A percentile compares a stretch with the other conserved stretches of the same genome.
These are phyloP conservation scores for Byssochlamys sp. DNA, from an alignment of 2,329 filamentous ascomycete species.

Conservation along the genomic window DNA sequence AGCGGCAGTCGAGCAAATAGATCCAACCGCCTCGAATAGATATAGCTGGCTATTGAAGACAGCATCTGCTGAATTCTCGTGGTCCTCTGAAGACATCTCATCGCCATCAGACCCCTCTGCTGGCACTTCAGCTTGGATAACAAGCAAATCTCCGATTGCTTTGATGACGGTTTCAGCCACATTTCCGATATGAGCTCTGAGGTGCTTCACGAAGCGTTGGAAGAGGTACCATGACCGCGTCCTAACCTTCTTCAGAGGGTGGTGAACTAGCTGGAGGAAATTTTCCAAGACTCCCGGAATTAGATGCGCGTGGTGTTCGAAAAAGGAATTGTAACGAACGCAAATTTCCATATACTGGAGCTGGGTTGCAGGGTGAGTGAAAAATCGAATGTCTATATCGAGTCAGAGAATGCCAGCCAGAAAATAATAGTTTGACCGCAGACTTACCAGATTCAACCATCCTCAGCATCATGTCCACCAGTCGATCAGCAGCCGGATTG, in stretches of 20 bases:
- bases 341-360: constrained; percentile 98
- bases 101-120: constrained; percentile 67
- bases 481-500: constrained; percentile 65
- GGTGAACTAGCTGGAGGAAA: constrained; percentile 83
- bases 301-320: constrained; percentile 70
- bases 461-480: constrained; percentile 86
- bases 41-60: constrained; percentile 85
- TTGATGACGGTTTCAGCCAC: constrained; percentile 86
- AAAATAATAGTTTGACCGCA: constrained; percentile 13
- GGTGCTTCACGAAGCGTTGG: constrained; percentile 79
- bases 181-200: constrained; percentile 73
- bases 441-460: constrained; percentile 81
- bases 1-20: constrained; percentile 70
- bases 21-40: constrained; percentile 88
- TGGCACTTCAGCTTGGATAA: constrained; percentile 81
- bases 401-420: constrained; percentile 7
- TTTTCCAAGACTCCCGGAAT: constrained; percentile 82
- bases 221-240: constrained; percentile 95
- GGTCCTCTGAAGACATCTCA: constrained; percentile 90
- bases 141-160: constrained; percentile 75
- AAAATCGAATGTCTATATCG: constrained; percentile 63
- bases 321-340: constrained; percentile 85
- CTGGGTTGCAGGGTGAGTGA: constrained; percentile 81
- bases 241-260: constrained; percentile 75
- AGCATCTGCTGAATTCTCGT: constrained; percentile 79